A percentile compares a stretch with the other conserved stretches of the same genome.
Conservation (phyloP, 73 alveolate species). For the Paramecium sonneborni region DNA sequence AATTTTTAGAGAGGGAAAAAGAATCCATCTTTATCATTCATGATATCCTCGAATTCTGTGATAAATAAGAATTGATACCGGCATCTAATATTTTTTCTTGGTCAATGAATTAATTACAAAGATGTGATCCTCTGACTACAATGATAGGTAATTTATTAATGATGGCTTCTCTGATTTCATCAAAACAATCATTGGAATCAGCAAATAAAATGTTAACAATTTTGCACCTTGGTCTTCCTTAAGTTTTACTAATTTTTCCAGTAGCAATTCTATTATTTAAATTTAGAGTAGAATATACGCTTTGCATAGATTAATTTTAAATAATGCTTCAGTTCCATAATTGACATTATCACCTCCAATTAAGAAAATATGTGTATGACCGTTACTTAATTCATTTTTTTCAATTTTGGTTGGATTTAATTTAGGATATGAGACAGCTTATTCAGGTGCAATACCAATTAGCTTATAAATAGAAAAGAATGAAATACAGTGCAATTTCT, state of each 20-base stretch:
- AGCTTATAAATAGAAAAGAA: constrained; percentile 67
- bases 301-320: constrained; percentile 33
- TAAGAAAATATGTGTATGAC: constrained; percentile 96
- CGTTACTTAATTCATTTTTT: constrained; percentile 92
- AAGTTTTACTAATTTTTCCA: not conserved
- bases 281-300: not conserved
- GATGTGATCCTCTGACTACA: constrained; percentile 52
- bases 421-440: constrained; percentile 92
- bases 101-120: constrained; percentile 49
- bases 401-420: constrained; percentile 87
- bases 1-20: constrained; percentile 41
- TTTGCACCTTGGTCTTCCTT: constrained; percentile 52
- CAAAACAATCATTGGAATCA: constrained; percentile 54
- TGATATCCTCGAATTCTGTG: constrained; percentile 30
- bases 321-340: not conserved
- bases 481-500: constrained; percentile 71
- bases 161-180: constrained; percentile 63
- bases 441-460: constrained; percentile 97
- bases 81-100: constrained; percentile 17
- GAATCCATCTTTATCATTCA: constrained; percentile 46
- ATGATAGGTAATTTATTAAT: constrained; percentile 57
- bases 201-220: constrained; percentile 63
- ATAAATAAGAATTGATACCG: not conserved
- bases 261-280: not conserved
- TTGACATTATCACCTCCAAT: constrained; percentile 61